Base-by-base conservation (phyloP, 371 early-diverging fungal genomes). In the Mortierella sp. region DNA sequence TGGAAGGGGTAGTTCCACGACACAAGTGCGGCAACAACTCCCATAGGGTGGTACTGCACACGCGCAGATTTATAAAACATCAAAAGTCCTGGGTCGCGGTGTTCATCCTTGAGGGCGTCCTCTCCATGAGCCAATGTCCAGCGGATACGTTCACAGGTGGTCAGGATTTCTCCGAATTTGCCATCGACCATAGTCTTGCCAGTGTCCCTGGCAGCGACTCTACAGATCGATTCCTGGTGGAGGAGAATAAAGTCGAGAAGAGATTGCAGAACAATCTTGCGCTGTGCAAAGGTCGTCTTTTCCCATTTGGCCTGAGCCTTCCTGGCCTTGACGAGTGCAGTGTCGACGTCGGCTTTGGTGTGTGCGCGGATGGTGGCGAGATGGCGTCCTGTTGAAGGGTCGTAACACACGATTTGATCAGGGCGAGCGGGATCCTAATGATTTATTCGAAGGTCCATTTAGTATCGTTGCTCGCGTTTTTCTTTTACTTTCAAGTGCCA, bases 1-100 rank as follows among this genome's bases (percentile, higher is more conserved):
- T 97, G 97, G 90, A 96, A 95, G 4, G 96, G 96, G 79, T 96
- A 96, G 81, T 96, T 96, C 96, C 96, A 96, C 55, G 94, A 94
- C 4, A 96, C 96, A 72, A 96, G 83, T 31, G 96, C 95, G 24
- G 95, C 91, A 0, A 95, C 95, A 1, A 96, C 95, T 26, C 96
- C 96, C 88, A 93, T 88, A n/a, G 96, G 96, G 77, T 92, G 94
- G 84, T 96, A 97, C 24, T 94, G 94, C 55, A 97, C 92, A 75
- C 92, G 91, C 55, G 96, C 94, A 7, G 89, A 75, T 85, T 96
- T 97, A 89, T 96, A 93, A 89, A 93, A 90, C 93, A 95, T 94
- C 88, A 97, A 88, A 54, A 94, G 86, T 24, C 96, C 95, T 13
- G 95, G 92, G 58, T 90, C 91, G 76, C 96, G 92, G 72, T 90